A percentile compares a stretch with the other conserved stretches of the same genome.
Conservation (phyloP, 306 rosid species). For the Ochetophila trinervis region DNA sequence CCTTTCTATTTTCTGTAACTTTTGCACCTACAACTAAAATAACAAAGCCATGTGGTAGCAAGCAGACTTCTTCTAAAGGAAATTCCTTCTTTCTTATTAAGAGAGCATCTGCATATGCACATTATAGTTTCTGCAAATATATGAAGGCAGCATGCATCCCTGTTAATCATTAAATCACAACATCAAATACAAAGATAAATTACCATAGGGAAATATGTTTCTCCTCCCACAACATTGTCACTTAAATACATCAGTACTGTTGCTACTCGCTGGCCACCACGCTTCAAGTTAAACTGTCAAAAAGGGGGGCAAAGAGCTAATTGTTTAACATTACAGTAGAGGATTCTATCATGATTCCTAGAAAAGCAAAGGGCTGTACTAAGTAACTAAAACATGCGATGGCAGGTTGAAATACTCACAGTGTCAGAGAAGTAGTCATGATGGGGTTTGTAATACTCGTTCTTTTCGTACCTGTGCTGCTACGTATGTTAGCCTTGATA, state of each 20-base stretch:
- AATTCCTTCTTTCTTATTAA: background rate
- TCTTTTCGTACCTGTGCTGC: constrained; percentile 97
- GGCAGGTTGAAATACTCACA: constrained; percentile 46
- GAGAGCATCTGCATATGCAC: background rate
- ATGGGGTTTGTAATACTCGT: constrained; percentile 83
- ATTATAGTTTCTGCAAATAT: background rate
- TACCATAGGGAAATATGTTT: constrained; percentile 92
- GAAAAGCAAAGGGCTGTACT: constrained; percentile 5
- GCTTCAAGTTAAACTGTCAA: constrained; percentile 88
- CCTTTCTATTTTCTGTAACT: too few relatives aligned
- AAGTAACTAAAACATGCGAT: background rate
- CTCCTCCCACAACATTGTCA: constrained; percentile 94
- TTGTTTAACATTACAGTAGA: constrained; percentile 18
- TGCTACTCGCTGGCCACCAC: constrained; percentile 98
- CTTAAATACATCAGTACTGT: constrained; percentile 91
- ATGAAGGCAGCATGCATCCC: background rate
- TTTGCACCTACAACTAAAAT: too few relatives aligned
- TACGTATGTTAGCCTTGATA: constrained; percentile 66
- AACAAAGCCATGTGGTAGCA: background rate
- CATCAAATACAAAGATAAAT: constrained; percentile 16
- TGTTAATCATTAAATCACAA: constrained; percentile 8
- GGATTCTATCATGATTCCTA: constrained; percentile 20
- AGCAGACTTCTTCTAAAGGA: background rate
- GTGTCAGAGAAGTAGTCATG: constrained; percentile 97
- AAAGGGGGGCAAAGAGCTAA: constrained; percentile 10